Conservation (phyloP, 2,329 filamentous ascomycete genomes). For the Penicillium sp. region DNA sequence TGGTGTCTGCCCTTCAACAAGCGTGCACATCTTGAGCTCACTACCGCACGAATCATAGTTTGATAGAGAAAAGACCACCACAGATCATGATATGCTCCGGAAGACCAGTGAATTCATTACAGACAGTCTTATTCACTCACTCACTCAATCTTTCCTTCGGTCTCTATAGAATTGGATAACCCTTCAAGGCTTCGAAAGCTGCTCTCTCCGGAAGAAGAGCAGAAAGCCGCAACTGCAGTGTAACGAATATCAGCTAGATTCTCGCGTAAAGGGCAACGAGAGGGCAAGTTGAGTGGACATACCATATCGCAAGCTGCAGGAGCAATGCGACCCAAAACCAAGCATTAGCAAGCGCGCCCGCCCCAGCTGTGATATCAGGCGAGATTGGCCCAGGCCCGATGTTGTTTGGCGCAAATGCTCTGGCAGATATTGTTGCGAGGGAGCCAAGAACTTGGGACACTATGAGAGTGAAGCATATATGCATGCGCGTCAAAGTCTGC, state of each 20-base stretch:
- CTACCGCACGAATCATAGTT: no score
- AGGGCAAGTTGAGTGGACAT: constrained; percentile 50
- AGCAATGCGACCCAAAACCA: constrained; percentile 64
- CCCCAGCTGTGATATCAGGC: constrained; percentile 58
- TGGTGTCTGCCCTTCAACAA: no score
- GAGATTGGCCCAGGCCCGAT: constrained; percentile 64
- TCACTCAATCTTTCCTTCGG: background rate
- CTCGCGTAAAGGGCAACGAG: no score
- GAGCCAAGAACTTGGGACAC: constrained; percentile 63
- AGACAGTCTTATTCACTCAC: background rate
- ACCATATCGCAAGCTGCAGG: constrained; percentile 60
- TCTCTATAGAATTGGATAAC: background rate
- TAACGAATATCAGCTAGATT: constrained; percentile 1
- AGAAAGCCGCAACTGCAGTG: constrained; percentile 40
- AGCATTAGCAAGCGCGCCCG: constrained; percentile 48
- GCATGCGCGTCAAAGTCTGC: constrained; percentile 65
- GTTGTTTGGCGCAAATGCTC: constrained; percentile 62
- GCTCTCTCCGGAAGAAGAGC: constrained; percentile 48
- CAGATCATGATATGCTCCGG: no score
- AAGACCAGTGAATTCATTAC: background rate
- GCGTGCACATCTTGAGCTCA: no score
- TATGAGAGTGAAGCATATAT: constrained; percentile 64
- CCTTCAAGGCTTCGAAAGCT: constrained; percentile 44
- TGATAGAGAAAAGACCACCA: no score
- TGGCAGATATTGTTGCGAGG: constrained; percentile 62